A percentile compares a stretch with the other conserved stretches of the same genome.
Conservation (phyloP, 2,329 filamentous ascomycete species). For the Cercospora sp. region DNA sequence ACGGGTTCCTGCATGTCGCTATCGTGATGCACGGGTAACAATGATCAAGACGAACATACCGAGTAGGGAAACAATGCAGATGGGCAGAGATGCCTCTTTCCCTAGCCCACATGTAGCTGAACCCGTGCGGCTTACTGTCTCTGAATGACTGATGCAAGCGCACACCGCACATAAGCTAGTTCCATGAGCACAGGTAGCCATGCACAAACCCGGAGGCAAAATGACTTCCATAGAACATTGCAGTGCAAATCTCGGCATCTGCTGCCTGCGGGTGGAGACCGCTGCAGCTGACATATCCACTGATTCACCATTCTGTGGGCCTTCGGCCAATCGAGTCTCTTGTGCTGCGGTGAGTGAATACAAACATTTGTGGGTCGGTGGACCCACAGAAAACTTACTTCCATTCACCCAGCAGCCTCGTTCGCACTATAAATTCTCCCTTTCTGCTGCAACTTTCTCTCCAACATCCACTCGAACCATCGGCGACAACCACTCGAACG, state of each 20-base stretch:
- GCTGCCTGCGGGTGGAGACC: neutral
- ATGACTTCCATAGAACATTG: neutral
- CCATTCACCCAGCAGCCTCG: neutral
- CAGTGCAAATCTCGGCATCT: neutral
- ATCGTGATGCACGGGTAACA: slow-evolving; percentile 66
- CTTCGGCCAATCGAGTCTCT: neutral
- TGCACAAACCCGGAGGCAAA: neutral
- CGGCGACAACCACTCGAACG: neutral
- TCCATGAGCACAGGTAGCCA: neutral
- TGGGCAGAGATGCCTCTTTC: neutral
- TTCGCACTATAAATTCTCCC: neutral
- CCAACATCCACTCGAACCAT: neutral
- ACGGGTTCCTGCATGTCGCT: slow-evolving; percentile 86
- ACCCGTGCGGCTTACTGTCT: too few species aligned
- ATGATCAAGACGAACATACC: too few species aligned
- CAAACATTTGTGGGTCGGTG: neutral
- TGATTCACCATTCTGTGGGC: neutral
- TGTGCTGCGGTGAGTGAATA: neutral
- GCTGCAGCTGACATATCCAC: neutral
- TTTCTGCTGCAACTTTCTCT: neutral
- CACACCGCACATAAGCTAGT: neutral
- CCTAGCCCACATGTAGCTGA: neutral
- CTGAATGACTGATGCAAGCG: too few species aligned
- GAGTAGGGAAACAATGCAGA: neutral
- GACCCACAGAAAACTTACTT: neutral